These are phyloP conservation scores for Didymella lethalis DNA, from an alignment of 2,329 filamentous ascomycete genomes.

Conservation along the genomic window DNA sequence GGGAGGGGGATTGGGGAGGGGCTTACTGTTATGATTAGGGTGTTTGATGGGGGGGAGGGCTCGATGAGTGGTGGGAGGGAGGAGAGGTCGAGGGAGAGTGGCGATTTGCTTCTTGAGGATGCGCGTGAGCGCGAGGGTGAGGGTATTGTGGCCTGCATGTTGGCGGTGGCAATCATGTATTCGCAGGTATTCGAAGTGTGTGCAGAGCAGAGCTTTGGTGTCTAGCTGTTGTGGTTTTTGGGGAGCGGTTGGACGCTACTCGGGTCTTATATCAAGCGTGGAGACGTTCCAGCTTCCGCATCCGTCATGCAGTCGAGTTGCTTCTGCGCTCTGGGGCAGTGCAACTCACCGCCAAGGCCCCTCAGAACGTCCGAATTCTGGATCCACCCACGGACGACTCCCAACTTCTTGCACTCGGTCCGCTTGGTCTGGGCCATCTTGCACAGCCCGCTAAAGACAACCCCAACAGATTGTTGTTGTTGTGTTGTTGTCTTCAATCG, in stretches of 20 bases:
- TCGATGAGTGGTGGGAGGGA: conserved; percentile 72
- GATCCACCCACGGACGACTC: conserved; percentile 7
- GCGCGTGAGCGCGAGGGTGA: conserved; percentile 47
- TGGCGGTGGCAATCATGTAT: conserved; percentile 31
- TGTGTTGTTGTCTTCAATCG: conserved; percentile 14
- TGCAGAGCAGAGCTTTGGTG: conserved; percentile 8
- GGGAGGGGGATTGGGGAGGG: neutral
- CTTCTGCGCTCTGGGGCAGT: conserved; percentile 22
- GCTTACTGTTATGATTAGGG: conserved; percentile 75
- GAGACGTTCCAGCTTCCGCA: conserved; percentile 34
- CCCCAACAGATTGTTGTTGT: neutral
- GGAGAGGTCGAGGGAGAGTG: conserved; percentile 77
- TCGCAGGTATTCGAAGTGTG: neutral
- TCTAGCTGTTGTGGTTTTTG: conserved; percentile 26
- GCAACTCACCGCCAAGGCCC: conserved; percentile 27
- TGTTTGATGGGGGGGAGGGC: conserved; percentile 82
- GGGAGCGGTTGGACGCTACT: conserved; percentile 21
- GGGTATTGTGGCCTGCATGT: conserved; percentile 43
- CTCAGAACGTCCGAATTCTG: conserved; percentile 25
- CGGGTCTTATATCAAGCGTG: conserved; percentile 34
- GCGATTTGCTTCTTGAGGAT: conserved; percentile 51
- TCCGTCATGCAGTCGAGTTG: conserved; percentile 17
- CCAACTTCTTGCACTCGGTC: conserved; percentile 9
- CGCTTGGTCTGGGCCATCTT: conserved; percentile 16
- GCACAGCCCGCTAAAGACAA: conserved; percentile 15